These are phyloP conservation scores for Digitaria exilis DNA, from an alignment of 202 grass and related monocot genomes.

Conservation along the genomic window DNA sequence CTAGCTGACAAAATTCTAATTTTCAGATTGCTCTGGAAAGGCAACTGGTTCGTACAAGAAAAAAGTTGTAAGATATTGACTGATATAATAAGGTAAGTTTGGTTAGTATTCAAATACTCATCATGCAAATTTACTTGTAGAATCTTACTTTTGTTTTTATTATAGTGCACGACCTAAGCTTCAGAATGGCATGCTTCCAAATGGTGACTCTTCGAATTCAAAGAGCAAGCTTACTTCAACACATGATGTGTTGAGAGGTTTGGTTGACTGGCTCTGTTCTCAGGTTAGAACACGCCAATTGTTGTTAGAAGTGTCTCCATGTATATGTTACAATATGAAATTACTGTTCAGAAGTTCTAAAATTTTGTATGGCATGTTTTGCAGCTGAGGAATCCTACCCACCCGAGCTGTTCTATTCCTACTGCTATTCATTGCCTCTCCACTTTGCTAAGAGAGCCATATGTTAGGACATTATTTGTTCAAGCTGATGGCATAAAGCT, in stretches of 20 bases:
- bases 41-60: constrained; percentile 97
- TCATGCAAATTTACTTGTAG: constrained; percentile 29
- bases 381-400: constrained; percentile 81
- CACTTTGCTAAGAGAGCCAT: constrained; percentile 67
- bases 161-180: constrained; percentile 74
- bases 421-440: constrained; percentile 71
- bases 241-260: constrained; percentile 76
- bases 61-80: constrained; percentile 91
- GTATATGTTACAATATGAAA: constrained; percentile 23
- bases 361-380: constrained; percentile 54
- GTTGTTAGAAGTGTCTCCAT: constrained; percentile 5
- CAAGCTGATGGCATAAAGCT: constrained; percentile 76
- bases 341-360: constrained; percentile 18
- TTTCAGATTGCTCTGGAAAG: constrained; percentile 89
- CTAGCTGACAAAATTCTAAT: constrained; percentile 42
- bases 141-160: constrained; percentile 36
- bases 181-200: constrained; percentile 61
- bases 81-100: constrained; percentile 67
- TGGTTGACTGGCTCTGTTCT: constrained; percentile 90
- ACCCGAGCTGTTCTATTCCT: constrained; percentile 75
- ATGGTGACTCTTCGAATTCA: constrained; percentile 77
- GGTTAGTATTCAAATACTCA: constrained; percentile 21
- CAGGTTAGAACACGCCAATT: constrained; percentile 60
- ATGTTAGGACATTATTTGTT: constrained; percentile 84
- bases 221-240: constrained; percentile 77